phyloP scores from a whole-genome alignment of 495 filamentous ascomycete species.

The Melanomma pulvis-pyrius region DNA sequence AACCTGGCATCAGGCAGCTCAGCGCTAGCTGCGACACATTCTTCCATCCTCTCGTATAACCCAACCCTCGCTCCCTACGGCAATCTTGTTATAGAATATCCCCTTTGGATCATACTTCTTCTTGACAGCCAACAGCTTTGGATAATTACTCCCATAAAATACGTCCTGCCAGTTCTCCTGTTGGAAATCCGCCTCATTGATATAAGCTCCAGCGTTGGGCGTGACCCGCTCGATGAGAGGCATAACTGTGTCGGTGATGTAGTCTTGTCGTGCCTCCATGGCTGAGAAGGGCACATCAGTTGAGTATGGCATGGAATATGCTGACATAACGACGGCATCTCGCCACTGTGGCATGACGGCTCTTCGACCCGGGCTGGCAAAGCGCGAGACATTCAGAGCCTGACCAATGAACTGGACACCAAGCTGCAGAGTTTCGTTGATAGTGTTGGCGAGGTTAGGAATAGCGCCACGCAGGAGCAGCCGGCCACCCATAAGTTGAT shows the following conservation, averaged over 20 bases:
- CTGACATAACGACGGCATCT: constrained; percentile 1
- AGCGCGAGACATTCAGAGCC: constrained; percentile 45
- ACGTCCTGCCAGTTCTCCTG: constrained; percentile 23
- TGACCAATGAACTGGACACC: constrained; percentile 45
- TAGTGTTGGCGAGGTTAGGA: constrained; percentile 48
- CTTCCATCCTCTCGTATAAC: constrained; percentile 4
- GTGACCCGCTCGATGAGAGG: constrained; percentile 24
- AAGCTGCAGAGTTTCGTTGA: constrained; percentile 39
- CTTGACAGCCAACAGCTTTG: constrained; percentile 26
- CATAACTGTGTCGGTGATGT: constrained; percentile 20
- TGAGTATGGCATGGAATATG: neutral
- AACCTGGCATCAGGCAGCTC: too few species aligned
- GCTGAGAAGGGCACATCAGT: neutral
- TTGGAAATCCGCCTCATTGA: constrained; percentile 55
- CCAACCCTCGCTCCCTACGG: constrained; percentile 35
- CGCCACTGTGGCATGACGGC: constrained; percentile 39
- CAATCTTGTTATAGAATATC: constrained; percentile 25
- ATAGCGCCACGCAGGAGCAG: constrained; percentile 53
- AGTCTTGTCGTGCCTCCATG: neutral
- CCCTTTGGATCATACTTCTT: constrained; percentile 34
- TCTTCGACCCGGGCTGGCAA: constrained; percentile 47
- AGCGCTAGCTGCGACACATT: too few species aligned
- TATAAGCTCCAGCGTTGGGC: constrained; percentile 47
- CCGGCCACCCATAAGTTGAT: constrained; percentile 46
- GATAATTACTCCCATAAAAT: constrained; percentile 36